Evolutionary conservation across 2,329 filamentous ascomycete species (phyloP), one percentile per base, ranked within the genome.

Genomic region (Amesomyces nigricolor): DNA sequence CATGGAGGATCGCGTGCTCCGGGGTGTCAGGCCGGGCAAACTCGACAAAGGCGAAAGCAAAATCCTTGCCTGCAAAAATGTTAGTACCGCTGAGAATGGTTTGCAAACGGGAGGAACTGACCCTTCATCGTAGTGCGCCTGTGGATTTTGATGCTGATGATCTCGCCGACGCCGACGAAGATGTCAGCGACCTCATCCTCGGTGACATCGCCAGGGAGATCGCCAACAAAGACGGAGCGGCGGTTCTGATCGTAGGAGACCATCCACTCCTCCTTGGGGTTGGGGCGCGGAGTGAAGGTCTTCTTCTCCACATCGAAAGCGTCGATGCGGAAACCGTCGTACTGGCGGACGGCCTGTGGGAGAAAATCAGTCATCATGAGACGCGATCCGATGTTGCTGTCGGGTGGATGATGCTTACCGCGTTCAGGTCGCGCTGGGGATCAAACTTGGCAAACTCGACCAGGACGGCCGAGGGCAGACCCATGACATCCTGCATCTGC

Each of bases 391-490:
- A 50, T 45, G 54, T 38, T n/a, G 6, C 17, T 5, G 11, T 3
- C 35, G 22, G 32, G 43, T 17, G 26, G 9, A 5, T 11, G 39
- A 29, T 4, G 67, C 77, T 70, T 68, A 81, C 79, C 26, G 68
- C 63, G 30, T 75, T 68, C 4, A 81, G 73, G 54, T 81, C 74
- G 19, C 80, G 73, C 22, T 68, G 70, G 3, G 75, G 69, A 56
- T 83, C 77, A 48, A 79, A 84, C 59, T 71, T 72, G 40, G 71
- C 67, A 58, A 78, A 84, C 26, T 76, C 72, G 30, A 81, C 73
- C 5, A 80, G 60, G 1, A 80, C 70, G 2, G 72, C 68, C 10
- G 66, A 66, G 5, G 70, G 67, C 7, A 77, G 62, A 0, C 64
- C 62, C 53, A 75, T 66, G 6, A 64, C 60, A 1, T 66, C 58